Percentiles rank a stretch among this genome's conserved stretches.
These are phyloP conservation scores for Verticillium nonalfalfae DNA, from an alignment of 2,329 filamentous ascomycete genomes.

Conservation along the genomic window DNA sequence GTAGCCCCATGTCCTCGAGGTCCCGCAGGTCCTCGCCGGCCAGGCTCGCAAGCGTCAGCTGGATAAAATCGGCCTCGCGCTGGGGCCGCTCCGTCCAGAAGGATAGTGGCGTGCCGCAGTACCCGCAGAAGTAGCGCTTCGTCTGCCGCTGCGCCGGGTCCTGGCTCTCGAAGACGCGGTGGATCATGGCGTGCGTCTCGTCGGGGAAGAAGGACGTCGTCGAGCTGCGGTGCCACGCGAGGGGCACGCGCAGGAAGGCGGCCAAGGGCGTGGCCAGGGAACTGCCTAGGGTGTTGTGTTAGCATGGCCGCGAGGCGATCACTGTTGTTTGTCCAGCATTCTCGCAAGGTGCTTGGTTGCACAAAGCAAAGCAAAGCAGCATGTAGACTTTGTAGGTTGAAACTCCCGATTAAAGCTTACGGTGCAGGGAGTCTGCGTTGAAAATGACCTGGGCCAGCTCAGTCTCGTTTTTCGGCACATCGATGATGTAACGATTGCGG, in stretches of 20 bases:
- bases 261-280: conserved; percentile 67
- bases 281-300: conserved; percentile 37
- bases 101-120: conserved; percentile 79
- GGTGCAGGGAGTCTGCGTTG: conserved; percentile 60
- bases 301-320: neutral
- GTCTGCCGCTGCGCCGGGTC: conserved; percentile 45
- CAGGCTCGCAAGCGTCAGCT: conserved; percentile 74
- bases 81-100: conserved; percentile 74
- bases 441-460: conserved; percentile 66
- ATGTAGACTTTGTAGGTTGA: no score
- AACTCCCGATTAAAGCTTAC: conserved; percentile 36
- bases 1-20: conserved; percentile 68
- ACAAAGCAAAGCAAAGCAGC: no score
- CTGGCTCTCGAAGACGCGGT: conserved; percentile 55
- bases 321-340: neutral
- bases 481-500: conserved; percentile 73
- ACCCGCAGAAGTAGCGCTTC: conserved; percentile 81
- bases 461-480: conserved; percentile 53
- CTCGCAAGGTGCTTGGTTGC: no score
- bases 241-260: conserved; percentile 76
- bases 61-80: conserved; percentile 71
- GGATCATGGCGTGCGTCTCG: conserved; percentile 63
- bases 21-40: conserved; percentile 62
- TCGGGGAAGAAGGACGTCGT: conserved; percentile 73
- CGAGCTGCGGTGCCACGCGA: conserved; percentile 71